Evolutionary conservation across 2,329 filamentous ascomycete genomes (phyloP).

Genomic region (Calonectria honghensis): DNA sequence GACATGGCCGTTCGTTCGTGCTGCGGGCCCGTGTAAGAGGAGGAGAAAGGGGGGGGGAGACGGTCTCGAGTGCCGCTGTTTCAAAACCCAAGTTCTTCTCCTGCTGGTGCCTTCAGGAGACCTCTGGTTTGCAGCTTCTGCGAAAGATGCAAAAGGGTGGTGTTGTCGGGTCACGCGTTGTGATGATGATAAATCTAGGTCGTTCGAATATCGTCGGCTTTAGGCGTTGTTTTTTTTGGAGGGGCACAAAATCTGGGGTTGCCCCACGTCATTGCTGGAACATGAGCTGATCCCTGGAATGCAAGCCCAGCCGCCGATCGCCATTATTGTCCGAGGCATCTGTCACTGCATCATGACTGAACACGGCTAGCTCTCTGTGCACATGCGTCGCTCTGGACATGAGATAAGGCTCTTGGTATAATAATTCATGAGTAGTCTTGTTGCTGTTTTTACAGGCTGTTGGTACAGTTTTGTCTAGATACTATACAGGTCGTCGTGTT

Average conservation of each 20-base stretch:
- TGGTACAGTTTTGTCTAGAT: slow-evolving; percentile 32
- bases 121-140: neutral
- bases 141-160: neutral
- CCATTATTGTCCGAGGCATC: neutral
- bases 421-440: slow-evolving; percentile 19
- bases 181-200: slow-evolving; percentile 36
- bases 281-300: slow-evolving; percentile 31
- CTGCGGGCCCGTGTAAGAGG: slow-evolving; percentile 7
- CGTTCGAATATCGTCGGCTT: slow-evolving; percentile 28
- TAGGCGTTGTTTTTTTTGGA: slow-evolving; percentile 34
- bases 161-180: slow-evolving; percentile 21
- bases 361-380: neutral
- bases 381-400: neutral
- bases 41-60: neutral
- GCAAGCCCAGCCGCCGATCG: slow-evolving; percentile 10
- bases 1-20: slow-evolving; percentile 52
- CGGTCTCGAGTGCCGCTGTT: neutral
- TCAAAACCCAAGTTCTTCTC: neutral
- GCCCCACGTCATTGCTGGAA: slow-evolving; percentile 36
- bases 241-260: slow-evolving; percentile 47
- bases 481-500: slow-evolving; percentile 12
- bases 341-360: neutral
- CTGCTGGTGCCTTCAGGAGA: neutral
- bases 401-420: neutral
- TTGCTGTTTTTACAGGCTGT: slow-evolving; percentile 26